phyloP scores from a whole-genome alignment of 2,329 filamentous ascomycete genomes.

The Colletotrichum sp. region DNA sequence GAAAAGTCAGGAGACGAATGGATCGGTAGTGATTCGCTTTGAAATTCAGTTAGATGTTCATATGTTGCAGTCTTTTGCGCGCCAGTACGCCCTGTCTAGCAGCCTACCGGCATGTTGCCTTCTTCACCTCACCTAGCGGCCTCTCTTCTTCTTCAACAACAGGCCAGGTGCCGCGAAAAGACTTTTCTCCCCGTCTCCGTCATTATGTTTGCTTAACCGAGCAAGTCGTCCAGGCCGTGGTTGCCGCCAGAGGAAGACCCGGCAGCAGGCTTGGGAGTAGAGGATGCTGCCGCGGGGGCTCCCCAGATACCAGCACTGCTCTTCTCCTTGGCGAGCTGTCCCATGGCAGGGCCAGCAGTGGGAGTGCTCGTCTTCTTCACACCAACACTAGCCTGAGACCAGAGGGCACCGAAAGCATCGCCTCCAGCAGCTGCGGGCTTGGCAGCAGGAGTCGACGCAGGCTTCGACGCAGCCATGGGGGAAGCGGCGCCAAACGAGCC shows the following conservation, averaged over 20 bases:
- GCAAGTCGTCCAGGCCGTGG: constrained; percentile 52
- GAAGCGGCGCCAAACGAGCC: constrained; percentile 27
- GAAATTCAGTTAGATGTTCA: constrained; percentile 21
- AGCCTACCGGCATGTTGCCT: constrained; percentile 33
- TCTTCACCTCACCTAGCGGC: background rate
- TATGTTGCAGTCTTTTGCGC: constrained; percentile 39
- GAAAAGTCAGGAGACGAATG: background rate
- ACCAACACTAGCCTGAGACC: constrained; percentile 75
- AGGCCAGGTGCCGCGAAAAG: background rate
- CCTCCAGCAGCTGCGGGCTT: constrained; percentile 68
- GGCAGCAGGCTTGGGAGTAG: constrained; percentile 31
- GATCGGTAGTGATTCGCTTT: background rate
- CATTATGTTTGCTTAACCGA: constrained; percentile 39
- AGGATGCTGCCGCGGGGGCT: constrained; percentile 56
- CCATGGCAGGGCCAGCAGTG: constrained; percentile 77
- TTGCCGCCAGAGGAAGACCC: constrained; percentile 9
- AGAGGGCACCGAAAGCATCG: constrained; percentile 90
- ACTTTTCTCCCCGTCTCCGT: background rate
- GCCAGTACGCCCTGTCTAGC: constrained; percentile 47
- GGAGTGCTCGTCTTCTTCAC: constrained; percentile 75
- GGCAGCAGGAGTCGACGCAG: constrained; percentile 45
- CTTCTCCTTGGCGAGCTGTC: constrained; percentile 97
- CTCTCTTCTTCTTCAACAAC: constrained; percentile 1
- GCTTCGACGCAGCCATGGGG: constrained; percentile 50
- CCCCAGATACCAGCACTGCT: constrained; percentile 95